phyloP scores from a whole-genome alignment of 1,284 basidiomycete species.

The Athelia psychrophila region DNA sequence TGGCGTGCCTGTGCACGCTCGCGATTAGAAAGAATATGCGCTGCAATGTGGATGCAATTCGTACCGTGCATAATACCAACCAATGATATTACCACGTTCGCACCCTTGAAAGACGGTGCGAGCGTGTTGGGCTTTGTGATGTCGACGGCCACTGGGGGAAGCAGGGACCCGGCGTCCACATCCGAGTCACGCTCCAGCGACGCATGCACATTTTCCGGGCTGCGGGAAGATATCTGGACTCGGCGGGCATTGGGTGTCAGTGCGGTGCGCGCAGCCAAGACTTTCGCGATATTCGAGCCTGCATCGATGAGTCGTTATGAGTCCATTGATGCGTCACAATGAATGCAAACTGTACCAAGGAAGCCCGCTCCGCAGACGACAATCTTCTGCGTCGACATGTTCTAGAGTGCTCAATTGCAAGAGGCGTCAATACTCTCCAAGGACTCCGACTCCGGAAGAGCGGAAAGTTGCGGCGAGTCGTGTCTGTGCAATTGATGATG shows the following conservation, averaged over 20 bases:
- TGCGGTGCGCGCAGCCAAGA: constrained; percentile 26
- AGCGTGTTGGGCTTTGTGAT: constrained; percentile 50
- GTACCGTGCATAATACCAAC: constrained; percentile 55
- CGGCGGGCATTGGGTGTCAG: constrained; percentile 20
- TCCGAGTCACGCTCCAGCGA: constrained; percentile 23
- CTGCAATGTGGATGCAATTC: background rate
- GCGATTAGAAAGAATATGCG: background rate
- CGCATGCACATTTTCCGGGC: constrained; percentile 39
- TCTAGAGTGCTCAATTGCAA: background rate
- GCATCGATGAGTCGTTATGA: background rate
- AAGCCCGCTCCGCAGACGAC: constrained; percentile 69
- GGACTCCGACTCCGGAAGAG: too few relatives aligned
- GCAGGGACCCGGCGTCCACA: constrained; percentile 25
- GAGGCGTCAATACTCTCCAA: too few relatives aligned
- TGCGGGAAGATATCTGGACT: constrained; percentile 55
- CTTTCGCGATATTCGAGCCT: constrained; percentile 58
- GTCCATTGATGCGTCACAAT: background rate
- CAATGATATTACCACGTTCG: constrained; percentile 57
- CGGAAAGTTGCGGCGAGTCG: too few relatives aligned
- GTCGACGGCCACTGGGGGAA: constrained; percentile 49
- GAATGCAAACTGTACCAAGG: constrained; percentile 40
- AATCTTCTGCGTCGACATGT: constrained; percentile 37
- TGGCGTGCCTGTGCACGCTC: constrained; percentile 36
- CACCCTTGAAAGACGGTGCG: constrained; percentile 43
- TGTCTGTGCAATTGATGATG: too few relatives aligned